Conservation (phyloP, 371 early-diverging fungal genomes). For the Zopfochytrium polystomum region DNA sequence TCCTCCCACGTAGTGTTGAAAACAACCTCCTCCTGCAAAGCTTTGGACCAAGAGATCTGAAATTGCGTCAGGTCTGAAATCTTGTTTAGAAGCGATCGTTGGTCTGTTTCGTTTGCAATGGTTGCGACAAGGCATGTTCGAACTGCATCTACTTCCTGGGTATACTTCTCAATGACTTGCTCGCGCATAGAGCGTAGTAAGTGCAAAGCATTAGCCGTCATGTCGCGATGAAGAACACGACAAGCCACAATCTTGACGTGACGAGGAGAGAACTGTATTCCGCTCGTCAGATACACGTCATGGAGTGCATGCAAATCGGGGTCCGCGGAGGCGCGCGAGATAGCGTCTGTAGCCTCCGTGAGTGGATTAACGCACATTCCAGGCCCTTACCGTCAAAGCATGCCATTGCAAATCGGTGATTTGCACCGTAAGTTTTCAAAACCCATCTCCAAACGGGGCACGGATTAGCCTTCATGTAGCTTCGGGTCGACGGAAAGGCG, state of each 20-base stretch:
- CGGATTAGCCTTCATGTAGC: conserved; percentile 36
- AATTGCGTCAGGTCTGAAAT: conserved; percentile 15
- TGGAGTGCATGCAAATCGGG: conserved; percentile 43
- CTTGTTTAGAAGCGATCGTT: background rate
- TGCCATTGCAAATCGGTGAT: conserved; percentile 39
- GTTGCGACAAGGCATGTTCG: background rate
- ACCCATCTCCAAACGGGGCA: conserved; percentile 44
- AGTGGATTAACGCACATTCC: background rate
- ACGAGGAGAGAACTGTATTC: conserved; percentile 40
- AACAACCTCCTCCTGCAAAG: conserved; percentile 31
- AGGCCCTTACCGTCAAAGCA: conserved; percentile 37
- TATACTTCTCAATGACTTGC: conserved; percentile 23
- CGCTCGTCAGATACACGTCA: conserved; percentile 36
- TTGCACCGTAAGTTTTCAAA: conserved; percentile 37
- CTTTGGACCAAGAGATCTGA: conserved; percentile 20
- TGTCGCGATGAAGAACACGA: conserved; percentile 44
- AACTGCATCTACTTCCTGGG: background rate
- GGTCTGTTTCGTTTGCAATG: background rate
- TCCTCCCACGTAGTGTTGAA: conserved; percentile 37
- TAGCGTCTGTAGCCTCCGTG: conserved; percentile 28
- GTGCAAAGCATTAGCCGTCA: conserved; percentile 45
- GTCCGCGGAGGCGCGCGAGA: conserved; percentile 46
- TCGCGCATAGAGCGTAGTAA: conserved; percentile 28
- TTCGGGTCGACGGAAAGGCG: conserved; percentile 43
- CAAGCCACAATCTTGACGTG: conserved; percentile 50